Evolutionary conservation across 768 basidiomycete genomes (phyloP), one percentile per base, ranked within the genome.

Genomic region (Tulasnella calospora): DNA sequence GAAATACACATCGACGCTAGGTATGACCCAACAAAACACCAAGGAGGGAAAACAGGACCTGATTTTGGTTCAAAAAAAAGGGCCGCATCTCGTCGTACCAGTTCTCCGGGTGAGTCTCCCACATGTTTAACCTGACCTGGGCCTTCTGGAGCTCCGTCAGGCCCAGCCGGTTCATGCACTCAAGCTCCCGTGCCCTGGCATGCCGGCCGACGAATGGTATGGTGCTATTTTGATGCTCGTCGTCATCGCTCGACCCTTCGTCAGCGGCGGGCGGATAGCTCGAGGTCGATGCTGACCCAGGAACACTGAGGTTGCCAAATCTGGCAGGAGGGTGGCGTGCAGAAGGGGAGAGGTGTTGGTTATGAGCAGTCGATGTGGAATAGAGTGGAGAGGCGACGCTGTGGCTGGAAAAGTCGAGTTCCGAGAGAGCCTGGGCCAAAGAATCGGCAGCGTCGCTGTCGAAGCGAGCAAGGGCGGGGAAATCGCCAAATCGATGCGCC

Each of bases 321-420:
- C 40, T 12, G 1, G 1, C 1, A 9, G 9, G 9, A 40, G 13
- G 40, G 13, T 9, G 40, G 40, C 3, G 8, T 40, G 9, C 40
- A 12, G 40, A 12, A 40, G 10, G 44, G 13, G 44, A 17, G 44
- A 44, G 17, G 17, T 17, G 13, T 44, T 44, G 13, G 44, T 19
- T 0, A 17, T 3, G 15, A 19, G 17, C 17, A 15, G 44, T 2
- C 3, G 44, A 15, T 19, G 44, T 27, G 4, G 7, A 9, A 15
- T 8, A 57, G n/a, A 10, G 23, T 5, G 55, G 23, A 8, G 30
- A 8, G n/a, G 23, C 0, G 30, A 27, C 7, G 2, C 55, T n/a
- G 8, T 0, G 0, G 23, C 8, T 0, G 0, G 23, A n/a, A 0
- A 7, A 57, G 1, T 27, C 15, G 30, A 57, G 23, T 1, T 3